Evolutionary conservation across 2,329 filamentous ascomycete genomes (phyloP).

Genomic region (Xylariaceae sp.): DNA sequence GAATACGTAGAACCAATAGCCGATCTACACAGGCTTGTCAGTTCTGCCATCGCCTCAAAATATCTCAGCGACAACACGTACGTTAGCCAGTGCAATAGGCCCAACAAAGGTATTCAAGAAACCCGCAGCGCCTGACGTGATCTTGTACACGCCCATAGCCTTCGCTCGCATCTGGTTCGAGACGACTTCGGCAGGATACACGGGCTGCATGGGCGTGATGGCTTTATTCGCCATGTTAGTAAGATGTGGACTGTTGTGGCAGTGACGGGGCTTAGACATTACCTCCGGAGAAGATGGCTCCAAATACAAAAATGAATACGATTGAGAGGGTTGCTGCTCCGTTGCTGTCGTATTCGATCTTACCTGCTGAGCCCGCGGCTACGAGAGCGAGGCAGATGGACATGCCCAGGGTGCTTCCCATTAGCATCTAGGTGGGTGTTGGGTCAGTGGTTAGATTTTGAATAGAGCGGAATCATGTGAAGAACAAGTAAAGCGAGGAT

Average conservation of each 20-base stretch:
- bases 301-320: slow-evolving; percentile 38
- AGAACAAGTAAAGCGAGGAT: too few species aligned
- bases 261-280: not conserved
- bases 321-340: slow-evolving; percentile 34
- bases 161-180: slow-evolving; percentile 37
- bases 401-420: slow-evolving; percentile 36
- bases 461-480: too few species aligned
- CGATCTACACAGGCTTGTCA: slow-evolving; percentile 20
- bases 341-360: slow-evolving; percentile 33
- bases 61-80: slow-evolving; percentile 19
- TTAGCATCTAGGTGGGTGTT: slow-evolving; percentile 27
- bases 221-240: slow-evolving; percentile 25
- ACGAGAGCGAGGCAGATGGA: slow-evolving; percentile 35
- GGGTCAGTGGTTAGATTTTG: not conserved
- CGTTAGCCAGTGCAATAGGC: slow-evolving; percentile 28
- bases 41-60: not conserved
- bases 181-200: slow-evolving; percentile 36
- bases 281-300: slow-evolving; percentile 32
- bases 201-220: slow-evolving; percentile 36
- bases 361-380: slow-evolving; percentile 34
- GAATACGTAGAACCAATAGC: slow-evolving; percentile 36
- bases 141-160: slow-evolving; percentile 34
- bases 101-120: slow-evolving; percentile 34
- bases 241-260: not conserved
- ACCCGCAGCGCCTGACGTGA: slow-evolving; percentile 35